A percentile compares a stretch with the other conserved stretches of the same genome.
Evolutionary conservation across 371 early-diverging fungal genomes (phyloP).

Genomic region (Actinomortierella ambigua): DNA sequence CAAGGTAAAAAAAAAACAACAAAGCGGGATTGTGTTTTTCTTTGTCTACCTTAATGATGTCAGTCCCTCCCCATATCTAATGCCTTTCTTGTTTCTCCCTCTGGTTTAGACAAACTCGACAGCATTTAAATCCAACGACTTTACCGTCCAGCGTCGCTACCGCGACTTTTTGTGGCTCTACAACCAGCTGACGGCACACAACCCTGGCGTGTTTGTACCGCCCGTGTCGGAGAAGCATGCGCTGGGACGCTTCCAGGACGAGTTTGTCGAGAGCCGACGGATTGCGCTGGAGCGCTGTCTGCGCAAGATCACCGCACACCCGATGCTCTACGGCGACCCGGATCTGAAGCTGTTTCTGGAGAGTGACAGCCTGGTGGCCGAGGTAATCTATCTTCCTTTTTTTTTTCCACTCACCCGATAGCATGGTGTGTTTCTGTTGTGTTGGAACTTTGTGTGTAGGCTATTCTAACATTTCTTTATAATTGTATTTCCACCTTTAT

Average conservation of each 20-base stretch:
- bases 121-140: constrained; percentile 75
- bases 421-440: neutral
- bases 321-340: constrained; percentile 81
- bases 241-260: constrained; percentile 91
- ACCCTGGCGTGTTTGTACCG: constrained; percentile 93
- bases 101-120: constrained; percentile 73
- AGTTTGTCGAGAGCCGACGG: constrained; percentile 91
- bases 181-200: constrained; percentile 75
- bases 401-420: neutral
- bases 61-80: neutral
- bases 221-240: constrained; percentile 95
- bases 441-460: neutral
- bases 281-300: constrained; percentile 85
- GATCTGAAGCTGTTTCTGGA: constrained; percentile 89
- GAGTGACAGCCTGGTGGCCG: constrained; percentile 81
- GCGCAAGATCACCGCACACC: constrained; percentile 82
- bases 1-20: constrained; percentile 52
- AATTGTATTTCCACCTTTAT: neutral
- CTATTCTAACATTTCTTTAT: neutral
- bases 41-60: neutral
- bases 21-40: neutral
- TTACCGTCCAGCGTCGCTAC: constrained; percentile 86
- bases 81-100: constrained; percentile 1
- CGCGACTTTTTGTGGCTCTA: constrained; percentile 96
- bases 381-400: constrained; percentile 48